A percentile compares a stretch with the other conserved stretches of the same genome.
Evolutionary conservation across 1,284 basidiomycete genomes (phyloP).

Genomic region (Sparassis latifolia): DNA sequence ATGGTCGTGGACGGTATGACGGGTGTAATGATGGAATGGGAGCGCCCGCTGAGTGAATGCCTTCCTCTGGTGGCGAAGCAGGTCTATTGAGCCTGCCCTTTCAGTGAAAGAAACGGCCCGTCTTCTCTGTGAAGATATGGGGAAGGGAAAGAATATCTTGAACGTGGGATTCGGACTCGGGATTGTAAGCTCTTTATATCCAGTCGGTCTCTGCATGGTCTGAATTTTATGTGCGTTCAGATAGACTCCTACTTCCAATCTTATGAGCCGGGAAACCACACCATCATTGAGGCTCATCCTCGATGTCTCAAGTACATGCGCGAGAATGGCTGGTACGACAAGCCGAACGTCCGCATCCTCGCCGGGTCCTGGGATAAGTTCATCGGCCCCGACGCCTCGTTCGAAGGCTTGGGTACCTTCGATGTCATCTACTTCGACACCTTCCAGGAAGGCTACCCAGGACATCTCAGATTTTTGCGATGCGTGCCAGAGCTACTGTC

Average conservation of each 20-base stretch:
- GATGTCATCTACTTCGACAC: constrained; percentile 10
- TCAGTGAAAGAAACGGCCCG: constrained; percentile 5
- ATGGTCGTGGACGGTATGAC: constrained; percentile 19
- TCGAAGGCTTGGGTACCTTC: constrained; percentile 3
- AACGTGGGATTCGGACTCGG: constrained; percentile 9
- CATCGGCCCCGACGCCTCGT: not conserved
- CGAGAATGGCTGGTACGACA: constrained; percentile 3
- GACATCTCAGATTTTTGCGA: constrained; percentile 4
- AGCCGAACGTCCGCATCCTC: constrained; percentile 4
- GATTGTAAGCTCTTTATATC: constrained; percentile 1
- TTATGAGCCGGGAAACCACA: constrained; percentile 6
- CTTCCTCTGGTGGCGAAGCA: not conserved
- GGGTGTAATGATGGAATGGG: constrained; percentile 95
- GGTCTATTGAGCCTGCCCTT: constrained; percentile 2
- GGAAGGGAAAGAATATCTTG: constrained; percentile 1
- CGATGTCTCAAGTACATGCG: constrained; percentile 5
- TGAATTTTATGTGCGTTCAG: not conserved
- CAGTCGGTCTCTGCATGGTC: not conserved
- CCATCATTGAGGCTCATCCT: constrained; percentile 9
- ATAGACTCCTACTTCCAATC: constrained; percentile 7
- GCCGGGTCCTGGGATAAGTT: constrained; percentile 6
- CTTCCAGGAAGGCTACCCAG: constrained; percentile 6
- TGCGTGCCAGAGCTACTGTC: constrained; percentile 2
- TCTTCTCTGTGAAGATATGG: not conserved
- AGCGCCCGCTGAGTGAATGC: constrained; percentile 59